Base-by-base conservation (phyloP, 75 land plant species). In the Pinus taeda region DNA sequence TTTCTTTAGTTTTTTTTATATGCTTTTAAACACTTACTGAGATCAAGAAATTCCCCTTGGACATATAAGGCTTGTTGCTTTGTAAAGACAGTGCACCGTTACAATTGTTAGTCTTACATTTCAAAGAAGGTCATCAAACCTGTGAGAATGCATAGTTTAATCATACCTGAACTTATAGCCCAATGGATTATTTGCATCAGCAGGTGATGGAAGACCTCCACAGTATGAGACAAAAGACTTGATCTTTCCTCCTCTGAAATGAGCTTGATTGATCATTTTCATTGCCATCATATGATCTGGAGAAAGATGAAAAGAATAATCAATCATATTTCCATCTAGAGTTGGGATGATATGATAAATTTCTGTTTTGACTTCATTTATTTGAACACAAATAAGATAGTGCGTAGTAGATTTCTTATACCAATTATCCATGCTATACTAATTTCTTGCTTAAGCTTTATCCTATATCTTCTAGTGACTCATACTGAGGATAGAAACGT, bases 231-330 rank as follows among this genome's bases (percentile, higher is more conserved):
- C 82, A 86, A 97, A 97, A 8, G 93, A 85, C 79, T 63, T 80
- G 45, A 97, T 79, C 75, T 74, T 90, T 11, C 99, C 98, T 1
- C 85, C 81, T 64, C 82, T 84, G n/a, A 20, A 14, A 78, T 93
- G 98, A 57, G 96, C 95, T 57, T 89, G 59, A 73, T 95, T 79
- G 59, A 97, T 97, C 91, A 95, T 93, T 81, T 95, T 94, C 99
- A 97, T 97, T 71, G 98, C 98, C 95, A 97, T 85, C 99, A 97
- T 95, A 79, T 97, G 99, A 85, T 97, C 99, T 97, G 81, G n/a
- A 83, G 57, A 75, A 29, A 12, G 3, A 26, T 8, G 3, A 69
- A 69, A 11, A 69, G 36, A 6, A 42, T 21, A n/a, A 69, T 1
- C 45, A 69, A 15, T 42, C 4, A 42, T 22, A 18, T 69, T 69